Evolutionary conservation across 2,329 filamentous ascomycete species (phyloP), one percentile per base, ranked within the genome.

Genomic region (Furcasterigmium furcatum): DNA sequence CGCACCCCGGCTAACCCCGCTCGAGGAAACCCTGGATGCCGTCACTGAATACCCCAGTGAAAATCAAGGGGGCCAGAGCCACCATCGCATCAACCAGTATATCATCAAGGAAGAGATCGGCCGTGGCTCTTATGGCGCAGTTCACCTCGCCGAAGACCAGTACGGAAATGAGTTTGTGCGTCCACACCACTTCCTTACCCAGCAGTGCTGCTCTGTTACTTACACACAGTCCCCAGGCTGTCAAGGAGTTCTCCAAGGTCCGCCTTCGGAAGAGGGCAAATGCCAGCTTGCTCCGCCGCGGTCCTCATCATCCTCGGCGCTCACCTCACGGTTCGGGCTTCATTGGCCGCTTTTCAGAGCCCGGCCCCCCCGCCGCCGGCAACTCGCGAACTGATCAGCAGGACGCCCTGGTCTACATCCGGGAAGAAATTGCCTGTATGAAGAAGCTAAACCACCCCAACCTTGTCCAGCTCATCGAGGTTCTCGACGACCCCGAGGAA

Each of bases 341-440:
- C 48, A 62, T 44, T 49, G 56, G 39, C n/a, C 55, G 59, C 9
- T 43, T 58, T 36, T 47, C 57, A 24, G 49, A 51, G 25, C n/a
- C n/a, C 12, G 34, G 34, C 5, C 16, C 34, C 30, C n/a, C n/a
- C 4, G 21, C 44, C n/a, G n/a, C 22, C 4, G 29, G 21, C 27
- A 18, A 18, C 32, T 36, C 38, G 19, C 46, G 41, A 1, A 20
- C 38, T 6, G 85, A 87, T 61, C 85, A 85, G 55, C 72, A 73
- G 21, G 81, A 84, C 58, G 82, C 92, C 0, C 73, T 97, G 12
- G 88, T 88, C 58, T 73, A 97, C 48, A 97, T 99, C 64, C 87
- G 91, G 50, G 88, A 96, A 64, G 94, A 99, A 66, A 94, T 97
- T 58, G 94, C 94, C 47, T 95, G 97, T 61, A 97, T 99, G 91